These are phyloP conservation scores for Phoma herbarum DNA, from an alignment of 2,329 filamentous ascomycete species.

Conservation along the genomic window DNA sequence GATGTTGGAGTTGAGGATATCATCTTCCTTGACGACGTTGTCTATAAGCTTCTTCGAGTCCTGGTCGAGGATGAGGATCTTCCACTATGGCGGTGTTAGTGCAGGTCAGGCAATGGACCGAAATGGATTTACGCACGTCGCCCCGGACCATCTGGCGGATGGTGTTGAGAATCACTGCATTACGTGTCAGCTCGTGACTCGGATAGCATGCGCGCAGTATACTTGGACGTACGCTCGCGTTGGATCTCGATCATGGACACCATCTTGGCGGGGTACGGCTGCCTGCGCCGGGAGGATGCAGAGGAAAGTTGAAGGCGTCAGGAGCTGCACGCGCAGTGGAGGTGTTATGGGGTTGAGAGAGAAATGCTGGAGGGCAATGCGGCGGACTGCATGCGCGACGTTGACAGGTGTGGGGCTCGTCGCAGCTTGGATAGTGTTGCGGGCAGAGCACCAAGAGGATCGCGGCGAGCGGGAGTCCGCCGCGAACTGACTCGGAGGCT, in stretches of 20 bases:
- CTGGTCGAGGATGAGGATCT: constrained; percentile 91
- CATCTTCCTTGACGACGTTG: constrained; percentile 92
- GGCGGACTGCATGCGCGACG: constrained; percentile 17
- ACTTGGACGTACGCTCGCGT: constrained; percentile 67
- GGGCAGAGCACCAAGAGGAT: constrained; percentile 12
- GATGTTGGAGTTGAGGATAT: constrained; percentile 95
- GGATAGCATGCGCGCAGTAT: background rate
- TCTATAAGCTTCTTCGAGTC: constrained; percentile 84
- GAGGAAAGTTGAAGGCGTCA: background rate
- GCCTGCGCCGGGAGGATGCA: constrained; percentile 25
- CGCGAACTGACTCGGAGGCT: constrained; percentile 16
- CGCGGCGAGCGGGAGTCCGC: constrained; percentile 17
- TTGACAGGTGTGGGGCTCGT: constrained; percentile 28
- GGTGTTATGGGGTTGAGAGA: background rate
- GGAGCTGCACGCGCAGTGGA: background rate
- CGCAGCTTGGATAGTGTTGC: constrained; percentile 31
- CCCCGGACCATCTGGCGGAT: constrained; percentile 81
- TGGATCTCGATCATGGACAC: constrained; percentile 87
- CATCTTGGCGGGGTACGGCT: constrained; percentile 66
- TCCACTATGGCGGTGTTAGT: constrained; percentile 74
- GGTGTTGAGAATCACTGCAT: constrained; percentile 73
- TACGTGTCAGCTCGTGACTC: constrained; percentile 25
- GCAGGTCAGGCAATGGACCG: constrained; percentile 16
- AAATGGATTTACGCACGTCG: constrained; percentile 68
- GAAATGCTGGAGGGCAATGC: background rate